Conservation (phyloP, 495 filamentous ascomycete genomes). For the Penicillium atrosanguineum region DNA sequence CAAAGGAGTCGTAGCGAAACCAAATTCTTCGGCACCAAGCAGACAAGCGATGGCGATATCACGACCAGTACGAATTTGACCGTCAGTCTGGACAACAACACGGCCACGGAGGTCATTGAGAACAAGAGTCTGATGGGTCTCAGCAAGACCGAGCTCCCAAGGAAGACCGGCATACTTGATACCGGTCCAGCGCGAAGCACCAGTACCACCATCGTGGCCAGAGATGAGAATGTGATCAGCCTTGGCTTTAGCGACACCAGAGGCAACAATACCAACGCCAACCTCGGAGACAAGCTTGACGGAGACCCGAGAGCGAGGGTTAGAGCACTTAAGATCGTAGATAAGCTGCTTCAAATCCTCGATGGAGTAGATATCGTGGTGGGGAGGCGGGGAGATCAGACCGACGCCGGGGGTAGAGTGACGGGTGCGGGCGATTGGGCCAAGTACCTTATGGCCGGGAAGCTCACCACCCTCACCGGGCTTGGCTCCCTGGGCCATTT, state of each 20-base stretch:
- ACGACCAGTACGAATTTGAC: conserved; percentile 89
- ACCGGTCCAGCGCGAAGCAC: conserved; percentile 97
- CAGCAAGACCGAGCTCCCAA: conserved; percentile 96
- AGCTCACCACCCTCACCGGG: conserved; percentile 98
- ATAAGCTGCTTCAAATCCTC: conserved; percentile 99
- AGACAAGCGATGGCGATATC: conserved; percentile 96
- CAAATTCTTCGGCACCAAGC: conserved; percentile 96
- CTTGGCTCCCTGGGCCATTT: conserved; percentile 99
- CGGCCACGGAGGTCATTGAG: conserved; percentile 96
- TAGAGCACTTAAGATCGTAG: conserved; percentile 97
- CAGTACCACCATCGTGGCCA: conserved; percentile 96
- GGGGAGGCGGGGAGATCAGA: conserved; percentile 96
- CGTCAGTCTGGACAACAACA: conserved; percentile 97
- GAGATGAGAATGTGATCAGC: conserved; percentile 98
- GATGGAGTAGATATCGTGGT: conserved; percentile 99
- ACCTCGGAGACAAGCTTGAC: conserved; percentile 99
- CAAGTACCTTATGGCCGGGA: conserved; percentile 96
- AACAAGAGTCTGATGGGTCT: conserved; percentile 98
- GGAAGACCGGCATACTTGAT: conserved; percentile 99
- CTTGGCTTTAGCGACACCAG: conserved; percentile 97
- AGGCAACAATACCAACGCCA: conserved; percentile 96
- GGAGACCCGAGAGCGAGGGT: conserved; percentile 90
- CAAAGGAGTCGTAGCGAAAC: conserved; percentile 94
- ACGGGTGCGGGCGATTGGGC: conserved; percentile 90
- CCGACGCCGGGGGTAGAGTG: conserved; percentile 99